phyloP scores from a whole-genome alignment of 768 basidiomycete species.

The Coprinopsis cinerea region DNA sequence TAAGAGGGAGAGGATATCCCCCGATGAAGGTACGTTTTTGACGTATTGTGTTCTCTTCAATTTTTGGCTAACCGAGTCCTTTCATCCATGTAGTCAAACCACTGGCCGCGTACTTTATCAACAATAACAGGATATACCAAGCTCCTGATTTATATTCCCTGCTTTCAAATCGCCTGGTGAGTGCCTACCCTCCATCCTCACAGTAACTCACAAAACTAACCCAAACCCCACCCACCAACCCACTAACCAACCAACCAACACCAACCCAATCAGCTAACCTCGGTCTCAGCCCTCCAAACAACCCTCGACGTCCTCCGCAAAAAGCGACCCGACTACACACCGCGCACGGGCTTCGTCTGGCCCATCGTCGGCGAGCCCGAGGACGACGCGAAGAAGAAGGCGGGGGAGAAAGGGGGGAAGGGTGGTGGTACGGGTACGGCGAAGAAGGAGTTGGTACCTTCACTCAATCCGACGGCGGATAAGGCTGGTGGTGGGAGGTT shows the following conservation, averaged over 20 bases:
- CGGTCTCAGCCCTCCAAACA: conserved; percentile 64
- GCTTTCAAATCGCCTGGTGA: conserved; percentile 77
- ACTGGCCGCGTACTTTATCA: conserved; percentile 79
- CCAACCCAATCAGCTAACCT: conserved; percentile 49
- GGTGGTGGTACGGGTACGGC: conserved; percentile 17
- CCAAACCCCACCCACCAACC: no score
- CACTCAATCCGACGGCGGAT: no score
- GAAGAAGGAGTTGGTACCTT: neutral
- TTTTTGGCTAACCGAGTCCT: conserved; percentile 4
- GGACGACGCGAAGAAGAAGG: conserved; percentile 35
- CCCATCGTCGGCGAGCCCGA: conserved; percentile 44
- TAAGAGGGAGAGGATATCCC: conserved; percentile 79
- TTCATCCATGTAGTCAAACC: conserved; percentile 50
- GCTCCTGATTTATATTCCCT: conserved; percentile 81
- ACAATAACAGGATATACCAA: conserved; percentile 86
- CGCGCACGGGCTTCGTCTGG: conserved; percentile 81
- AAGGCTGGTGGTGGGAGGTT: no score
- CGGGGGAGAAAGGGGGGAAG: neutral
- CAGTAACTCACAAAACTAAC: neutral
- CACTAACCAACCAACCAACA: no score
- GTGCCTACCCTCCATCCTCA: conserved; percentile 13
- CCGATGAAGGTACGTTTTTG: conserved; percentile 69
- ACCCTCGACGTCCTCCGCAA: conserved; percentile 70
- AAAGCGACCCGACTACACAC: conserved; percentile 77
- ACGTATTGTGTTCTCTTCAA: conserved; percentile 5